Percentiles rank a stretch among this genome's conserved stretches.
These are phyloP conservation scores for Thermothielavioides terrestris DNA, from an alignment of 495 filamentous ascomycete genomes.

Conservation along the genomic window DNA sequence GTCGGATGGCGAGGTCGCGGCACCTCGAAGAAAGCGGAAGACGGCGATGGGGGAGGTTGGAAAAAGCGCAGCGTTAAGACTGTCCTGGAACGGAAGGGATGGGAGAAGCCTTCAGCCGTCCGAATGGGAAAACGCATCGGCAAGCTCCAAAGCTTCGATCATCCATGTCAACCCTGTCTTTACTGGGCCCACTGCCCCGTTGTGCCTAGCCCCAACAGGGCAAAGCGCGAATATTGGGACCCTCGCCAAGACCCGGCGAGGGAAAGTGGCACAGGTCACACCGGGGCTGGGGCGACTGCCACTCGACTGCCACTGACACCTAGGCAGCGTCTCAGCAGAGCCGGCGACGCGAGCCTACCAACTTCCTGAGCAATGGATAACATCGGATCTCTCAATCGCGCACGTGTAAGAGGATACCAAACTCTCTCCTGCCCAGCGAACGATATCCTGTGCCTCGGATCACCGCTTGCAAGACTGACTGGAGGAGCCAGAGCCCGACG, in stretches of 20 bases:
- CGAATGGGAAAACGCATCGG: background rate
- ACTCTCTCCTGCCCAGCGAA: no score
- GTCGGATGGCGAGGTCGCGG: background rate
- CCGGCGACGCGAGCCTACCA: no score
- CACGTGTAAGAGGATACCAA: no score
- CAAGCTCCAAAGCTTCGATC: no score
- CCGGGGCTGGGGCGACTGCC: background rate
- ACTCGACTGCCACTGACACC: background rate
- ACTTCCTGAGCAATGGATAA: no score
- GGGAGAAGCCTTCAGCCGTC: background rate
- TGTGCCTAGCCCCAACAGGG: background rate
- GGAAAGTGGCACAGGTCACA: constrained; percentile 10
- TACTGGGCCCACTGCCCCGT: background rate
- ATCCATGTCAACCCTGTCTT: background rate
- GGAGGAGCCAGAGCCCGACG: no score
- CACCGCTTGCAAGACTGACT: no score
- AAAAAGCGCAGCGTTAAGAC: background rate
- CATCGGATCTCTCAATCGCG: no score
- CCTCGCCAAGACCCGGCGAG: background rate
- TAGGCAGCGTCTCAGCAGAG: no score
- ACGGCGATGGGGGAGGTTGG: background rate
- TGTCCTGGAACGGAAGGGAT: background rate
- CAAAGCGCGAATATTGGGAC: no score
- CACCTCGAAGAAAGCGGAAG: background rate
- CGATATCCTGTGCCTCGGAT: no score